A percentile compares a stretch with the other conserved stretches of the same genome.
phyloP scores from a whole-genome alignment of 306 rosid genomes.

The Datisca glomerata region DNA sequence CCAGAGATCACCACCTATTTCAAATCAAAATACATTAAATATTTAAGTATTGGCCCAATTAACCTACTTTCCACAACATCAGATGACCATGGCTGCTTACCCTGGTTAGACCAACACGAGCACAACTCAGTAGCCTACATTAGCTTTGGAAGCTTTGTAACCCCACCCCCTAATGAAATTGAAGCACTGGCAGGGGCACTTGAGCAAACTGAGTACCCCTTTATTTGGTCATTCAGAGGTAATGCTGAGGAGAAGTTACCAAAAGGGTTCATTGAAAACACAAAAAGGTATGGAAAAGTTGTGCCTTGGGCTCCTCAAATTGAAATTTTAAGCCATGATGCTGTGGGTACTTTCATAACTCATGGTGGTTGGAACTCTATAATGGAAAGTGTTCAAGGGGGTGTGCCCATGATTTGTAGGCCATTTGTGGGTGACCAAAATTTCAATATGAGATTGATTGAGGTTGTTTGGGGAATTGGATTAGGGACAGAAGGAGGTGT shows the following conservation, averaged over 20 bases:
- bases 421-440: conserved; percentile 49
- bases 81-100: conserved; percentile 31
- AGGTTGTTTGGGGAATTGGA: conserved; percentile 31
- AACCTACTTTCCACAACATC: too few relatives aligned
- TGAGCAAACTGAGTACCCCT: conserved; percentile 26
- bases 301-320: conserved; percentile 60
- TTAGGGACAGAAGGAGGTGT: conserved; percentile 27
- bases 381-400: conserved; percentile 36
- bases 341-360: conserved; percentile 36
- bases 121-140: conserved; percentile 33
- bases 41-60: too few relatives aligned
- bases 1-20: too few relatives aligned
- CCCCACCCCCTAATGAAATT: conserved; percentile 37
- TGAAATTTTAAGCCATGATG: conserved; percentile 25
- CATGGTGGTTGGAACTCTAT: conserved; percentile 68
- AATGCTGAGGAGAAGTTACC: conserved; percentile 15
- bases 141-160: conserved; percentile 34
- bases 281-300: conserved; percentile 26
- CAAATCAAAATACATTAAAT: too few relatives aligned
- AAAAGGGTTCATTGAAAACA: conserved; percentile 21
- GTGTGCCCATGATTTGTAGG: conserved; percentile 55
- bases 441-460: conserved; percentile 28
- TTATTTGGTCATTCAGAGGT: conserved; percentile 60
- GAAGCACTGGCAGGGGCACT: conserved; percentile 36
- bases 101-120: conserved; percentile 38